Conservation (phyloP, 23 red algal genomes). For the Chondrus crispus region DNA sequence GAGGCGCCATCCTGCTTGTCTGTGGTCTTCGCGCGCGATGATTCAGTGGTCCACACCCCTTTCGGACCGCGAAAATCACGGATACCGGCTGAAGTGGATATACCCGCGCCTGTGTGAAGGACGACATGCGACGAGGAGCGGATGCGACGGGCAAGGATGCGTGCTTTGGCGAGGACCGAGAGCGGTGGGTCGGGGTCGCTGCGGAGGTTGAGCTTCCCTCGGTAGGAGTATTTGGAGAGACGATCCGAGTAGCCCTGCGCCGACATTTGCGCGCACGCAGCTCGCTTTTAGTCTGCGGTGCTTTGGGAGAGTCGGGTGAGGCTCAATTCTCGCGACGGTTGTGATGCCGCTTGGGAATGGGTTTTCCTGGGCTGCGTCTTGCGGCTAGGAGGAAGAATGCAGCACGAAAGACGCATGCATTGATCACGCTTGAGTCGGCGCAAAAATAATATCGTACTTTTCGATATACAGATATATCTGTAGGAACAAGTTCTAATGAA, state of each 20-base stretch:
- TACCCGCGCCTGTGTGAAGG: slow-evolving; percentile 83
- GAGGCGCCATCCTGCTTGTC: not conserved
- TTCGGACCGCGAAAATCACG: slow-evolving; percentile 84
- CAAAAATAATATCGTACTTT: too few relatives aligned
- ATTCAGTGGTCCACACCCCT: slow-evolving; percentile 78
- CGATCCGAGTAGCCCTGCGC: slow-evolving; percentile 60
- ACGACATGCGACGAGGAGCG: slow-evolving; percentile 41
- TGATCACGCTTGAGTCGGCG: too few relatives aligned
- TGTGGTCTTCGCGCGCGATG: not conserved
- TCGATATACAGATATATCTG: too few relatives aligned
- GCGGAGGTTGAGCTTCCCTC: slow-evolving; percentile 66
- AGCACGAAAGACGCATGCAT: too few relatives aligned
- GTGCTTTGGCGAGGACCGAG: slow-evolving; percentile 26
- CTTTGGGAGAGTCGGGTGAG: too few relatives aligned
- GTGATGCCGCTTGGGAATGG: too few relatives aligned
- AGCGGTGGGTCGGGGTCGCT: slow-evolving; percentile 32
- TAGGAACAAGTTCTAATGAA: too few relatives aligned
- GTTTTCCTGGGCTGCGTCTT: too few relatives aligned
- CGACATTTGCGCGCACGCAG: too few relatives aligned
- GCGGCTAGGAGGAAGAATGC: too few relatives aligned
- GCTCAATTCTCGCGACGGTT: too few relatives aligned
- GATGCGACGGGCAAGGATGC: slow-evolving; percentile 42
- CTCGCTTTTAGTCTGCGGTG: too few relatives aligned
- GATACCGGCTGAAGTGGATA: slow-evolving; percentile 88
- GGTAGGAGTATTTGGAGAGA: slow-evolving; percentile 65